Percentiles rank a stretch among this genome's conserved stretches.
Conservation (phyloP, 331 rosid genomes). For the Erythrophleum ivorense region DNA sequence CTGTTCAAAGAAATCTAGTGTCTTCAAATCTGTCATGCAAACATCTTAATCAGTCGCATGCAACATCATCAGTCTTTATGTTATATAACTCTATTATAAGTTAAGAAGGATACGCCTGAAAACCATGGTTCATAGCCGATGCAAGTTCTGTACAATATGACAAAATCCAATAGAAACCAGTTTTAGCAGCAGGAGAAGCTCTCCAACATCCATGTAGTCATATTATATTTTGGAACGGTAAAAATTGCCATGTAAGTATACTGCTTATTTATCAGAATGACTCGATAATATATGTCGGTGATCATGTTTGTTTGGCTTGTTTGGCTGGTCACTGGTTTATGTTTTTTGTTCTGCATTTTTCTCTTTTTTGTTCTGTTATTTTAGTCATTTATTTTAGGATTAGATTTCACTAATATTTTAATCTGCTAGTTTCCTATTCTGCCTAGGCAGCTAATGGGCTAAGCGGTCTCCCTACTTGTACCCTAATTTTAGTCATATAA, state of each 20-base stretch:
- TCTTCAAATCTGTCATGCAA: conserved; percentile 55
- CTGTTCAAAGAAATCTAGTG: conserved; percentile 57
- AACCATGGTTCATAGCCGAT: conserved; percentile 24
- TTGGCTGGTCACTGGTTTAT: too few relatives aligned
- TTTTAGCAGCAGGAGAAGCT: background rate
- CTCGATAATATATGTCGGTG: background rate
- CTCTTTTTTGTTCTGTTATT: too few relatives aligned
- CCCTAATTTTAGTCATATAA: too few relatives aligned
- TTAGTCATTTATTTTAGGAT: too few relatives aligned
- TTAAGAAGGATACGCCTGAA: conserved; percentile 14
- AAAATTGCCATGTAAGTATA: background rate
- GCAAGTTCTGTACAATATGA: conserved; percentile 20
- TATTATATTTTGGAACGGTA: background rate
- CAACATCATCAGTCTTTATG: background rate
- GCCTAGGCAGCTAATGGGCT: too few relatives aligned
- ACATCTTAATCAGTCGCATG: conserved; percentile 39
- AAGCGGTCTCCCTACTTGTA: too few relatives aligned
- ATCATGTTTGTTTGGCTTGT: too few relatives aligned
- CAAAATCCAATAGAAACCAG: conserved; percentile 9
- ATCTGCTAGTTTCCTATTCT: too few relatives aligned
- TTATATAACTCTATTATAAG: background rate
- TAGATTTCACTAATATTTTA: too few relatives aligned
- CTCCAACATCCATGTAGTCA: background rate
- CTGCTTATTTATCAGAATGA: background rate
- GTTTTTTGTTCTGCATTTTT: too few relatives aligned